A percentile compares a stretch with the other conserved stretches of the same genome.
Evolutionary conservation across 352 stramenopile species (phyloP).

Genomic region (Globisporangium okanoganense): DNA sequence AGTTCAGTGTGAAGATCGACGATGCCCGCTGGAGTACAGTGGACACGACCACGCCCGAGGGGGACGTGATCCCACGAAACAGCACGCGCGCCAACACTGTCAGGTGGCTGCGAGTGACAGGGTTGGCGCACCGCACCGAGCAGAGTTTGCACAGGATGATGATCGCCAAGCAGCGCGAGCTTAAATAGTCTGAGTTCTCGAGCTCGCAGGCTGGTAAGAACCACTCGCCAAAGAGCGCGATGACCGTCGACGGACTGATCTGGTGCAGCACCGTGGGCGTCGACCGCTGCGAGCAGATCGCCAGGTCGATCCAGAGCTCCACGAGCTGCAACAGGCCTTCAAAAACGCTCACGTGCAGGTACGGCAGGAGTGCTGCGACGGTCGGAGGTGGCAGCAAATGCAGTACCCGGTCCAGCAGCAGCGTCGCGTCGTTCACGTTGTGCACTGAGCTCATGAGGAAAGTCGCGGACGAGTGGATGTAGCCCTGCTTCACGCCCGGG

Average conservation of each 20-base stretch:
- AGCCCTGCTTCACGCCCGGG: slow-evolving; percentile 41
- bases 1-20: slow-evolving; percentile 70
- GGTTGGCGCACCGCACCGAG: slow-evolving; percentile 58
- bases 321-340: slow-evolving; percentile 74
- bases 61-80: slow-evolving; percentile 75
- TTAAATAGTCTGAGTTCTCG: slow-evolving; percentile 63
- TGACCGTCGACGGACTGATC: slow-evolving; percentile 78
- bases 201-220: slow-evolving; percentile 83
- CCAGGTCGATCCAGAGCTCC: slow-evolving; percentile 75
- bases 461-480: slow-evolving; percentile 63
- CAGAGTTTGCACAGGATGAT: slow-evolving; percentile 78
- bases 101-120: slow-evolving; percentile 58
- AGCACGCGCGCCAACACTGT: slow-evolving; percentile 61
- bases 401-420: slow-evolving; percentile 76
- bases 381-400: slow-evolving; percentile 75
- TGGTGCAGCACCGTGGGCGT: slow-evolving; percentile 53
- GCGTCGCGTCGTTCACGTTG: slow-evolving; percentile 54
- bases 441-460: slow-evolving; percentile 67
- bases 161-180: slow-evolving; percentile 72
- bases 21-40: slow-evolving; percentile 77
- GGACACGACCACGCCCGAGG: slow-evolving; percentile 69
- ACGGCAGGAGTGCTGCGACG: slow-evolving; percentile 54
- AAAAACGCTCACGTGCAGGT: slow-evolving; percentile 66
- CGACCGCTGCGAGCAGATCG: slow-evolving; percentile 57
- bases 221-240: slow-evolving; percentile 85